phyloP scores from a whole-genome alignment of 164 flowering plant genomes.

The Macadamia tetraphylla region DNA sequence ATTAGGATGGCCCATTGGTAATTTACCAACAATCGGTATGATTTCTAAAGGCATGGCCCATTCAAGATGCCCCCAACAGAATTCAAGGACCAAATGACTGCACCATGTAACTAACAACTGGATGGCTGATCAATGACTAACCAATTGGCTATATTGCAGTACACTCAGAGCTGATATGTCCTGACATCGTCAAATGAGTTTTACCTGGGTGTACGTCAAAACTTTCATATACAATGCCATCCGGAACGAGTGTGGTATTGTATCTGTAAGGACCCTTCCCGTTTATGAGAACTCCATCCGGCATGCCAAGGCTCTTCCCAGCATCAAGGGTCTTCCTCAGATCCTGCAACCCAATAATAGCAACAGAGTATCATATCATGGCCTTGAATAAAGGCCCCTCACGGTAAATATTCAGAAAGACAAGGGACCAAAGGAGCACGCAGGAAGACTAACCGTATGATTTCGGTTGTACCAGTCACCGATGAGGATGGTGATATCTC shows the following conservation, averaged over 20 bases:
- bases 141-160: too few relatives aligned
- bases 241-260: slow-evolving; percentile 61
- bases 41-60: too few relatives aligned
- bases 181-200: background rate
- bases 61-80: background rate
- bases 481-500: slow-evolving; percentile 20
- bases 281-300: slow-evolving; percentile 73
- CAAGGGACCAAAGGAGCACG: too few relatives aligned
- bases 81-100: background rate
- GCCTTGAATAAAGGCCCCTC: background rate
- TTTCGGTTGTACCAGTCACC: slow-evolving; percentile 43
- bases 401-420: background rate
- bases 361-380: background rate
- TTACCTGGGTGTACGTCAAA: slow-evolving; percentile 69
- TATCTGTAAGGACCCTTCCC: slow-evolving; percentile 70
- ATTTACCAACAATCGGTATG: too few relatives aligned
- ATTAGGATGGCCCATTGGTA: too few relatives aligned
- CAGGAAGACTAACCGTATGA: slow-evolving; percentile 64
- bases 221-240: slow-evolving; percentile 50
- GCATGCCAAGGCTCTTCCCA: slow-evolving; percentile 59
- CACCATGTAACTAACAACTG: background rate
- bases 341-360: slow-evolving; percentile 21
- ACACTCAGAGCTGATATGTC: background rate
- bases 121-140: background rate
- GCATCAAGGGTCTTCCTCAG: slow-evolving; percentile 39